Conservation (phyloP, 306 rosid species). For the Trichosanthes truncata region DNA sequence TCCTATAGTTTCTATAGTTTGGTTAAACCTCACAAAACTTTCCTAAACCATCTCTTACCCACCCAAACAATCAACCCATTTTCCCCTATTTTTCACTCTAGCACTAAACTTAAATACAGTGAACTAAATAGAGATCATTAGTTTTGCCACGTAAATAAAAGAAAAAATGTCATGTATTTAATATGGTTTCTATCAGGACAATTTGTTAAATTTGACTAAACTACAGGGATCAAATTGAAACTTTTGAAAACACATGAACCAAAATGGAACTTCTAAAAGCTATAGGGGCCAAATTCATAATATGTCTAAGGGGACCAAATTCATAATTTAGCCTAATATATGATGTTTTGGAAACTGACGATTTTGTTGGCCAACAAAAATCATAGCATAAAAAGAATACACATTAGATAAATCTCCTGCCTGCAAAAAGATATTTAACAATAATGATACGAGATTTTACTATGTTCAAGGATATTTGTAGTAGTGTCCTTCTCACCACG, state of each 20-base stretch:
- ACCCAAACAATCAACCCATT: not conserved
- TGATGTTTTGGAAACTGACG: not conserved
- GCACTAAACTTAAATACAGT: not conserved
- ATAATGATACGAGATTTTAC: not conserved
- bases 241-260: not conserved
- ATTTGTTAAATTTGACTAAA: too few species aligned
- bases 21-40: not conserved
- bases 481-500: slow-evolving; percentile 81
- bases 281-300: too few species aligned
- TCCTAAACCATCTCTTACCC: not conserved
- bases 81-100: not conserved
- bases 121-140: not conserved
- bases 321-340: not conserved
- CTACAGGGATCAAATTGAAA: not conserved
- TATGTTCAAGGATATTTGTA: slow-evolving; percentile 58
- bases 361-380: not conserved
- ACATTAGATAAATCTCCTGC: not conserved
- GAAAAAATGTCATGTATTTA: not conserved
- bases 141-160: not conserved
- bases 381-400: not conserved
- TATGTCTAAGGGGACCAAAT: not conserved
- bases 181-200: too few species aligned
- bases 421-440: not conserved
- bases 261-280: not conserved
- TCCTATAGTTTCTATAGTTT: not conserved